These are phyloP conservation scores for Paramecium tetraurelia DNA, from an alignment of 73 alveolate species.

Conservation along the genomic window DNA sequence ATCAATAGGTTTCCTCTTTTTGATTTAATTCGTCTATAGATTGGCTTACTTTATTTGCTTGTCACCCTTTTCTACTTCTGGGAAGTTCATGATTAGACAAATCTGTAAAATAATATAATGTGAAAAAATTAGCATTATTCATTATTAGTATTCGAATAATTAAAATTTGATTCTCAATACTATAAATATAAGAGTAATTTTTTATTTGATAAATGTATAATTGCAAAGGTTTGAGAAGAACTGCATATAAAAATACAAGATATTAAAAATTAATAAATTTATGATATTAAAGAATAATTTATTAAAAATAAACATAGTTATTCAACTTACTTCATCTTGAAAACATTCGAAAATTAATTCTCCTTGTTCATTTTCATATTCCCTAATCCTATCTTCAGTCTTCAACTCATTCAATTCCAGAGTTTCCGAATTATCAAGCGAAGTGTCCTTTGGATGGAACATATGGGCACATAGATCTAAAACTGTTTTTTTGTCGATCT, in stretches of 20 bases:
- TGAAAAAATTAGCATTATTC: background rate
- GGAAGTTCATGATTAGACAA: background rate
- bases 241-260: background rate
- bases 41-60: background rate
- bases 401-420: conserved; percentile 88
- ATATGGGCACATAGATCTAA: conserved; percentile 88
- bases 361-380: conserved; percentile 90
- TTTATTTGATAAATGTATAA: background rate
- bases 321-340: conserved; percentile 93
- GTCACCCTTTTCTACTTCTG: background rate
- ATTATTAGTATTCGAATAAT: background rate
- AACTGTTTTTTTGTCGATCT: conserved; percentile 90
- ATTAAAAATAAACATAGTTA: background rate
- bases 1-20: background rate
- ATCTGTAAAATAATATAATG: background rate
- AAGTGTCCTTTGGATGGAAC: conserved; percentile 95
- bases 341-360: conserved; percentile 93
- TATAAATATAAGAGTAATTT: background rate
- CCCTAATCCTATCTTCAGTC: conserved; percentile 86
- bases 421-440: conserved; percentile 77
- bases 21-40: background rate
- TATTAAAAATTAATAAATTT: background rate
- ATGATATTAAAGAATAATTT: background rate
- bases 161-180: background rate
- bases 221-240: background rate